Percentiles rank a stretch among this genome's conserved stretches.
Conservation (phyloP, 192 early-diverging fungal species). For the Pilaira anomala region DNA sequence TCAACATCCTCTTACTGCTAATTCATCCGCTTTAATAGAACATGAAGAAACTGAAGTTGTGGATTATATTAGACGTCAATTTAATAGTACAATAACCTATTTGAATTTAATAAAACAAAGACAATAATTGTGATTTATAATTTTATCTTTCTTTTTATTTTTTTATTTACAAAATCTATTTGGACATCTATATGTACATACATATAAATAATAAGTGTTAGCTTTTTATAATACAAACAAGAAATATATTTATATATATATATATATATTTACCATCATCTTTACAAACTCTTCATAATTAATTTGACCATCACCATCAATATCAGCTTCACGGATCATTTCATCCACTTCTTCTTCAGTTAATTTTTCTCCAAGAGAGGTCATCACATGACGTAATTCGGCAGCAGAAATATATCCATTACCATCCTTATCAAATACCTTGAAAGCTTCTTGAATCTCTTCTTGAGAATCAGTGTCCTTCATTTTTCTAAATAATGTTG, state of each 20-base stretch:
- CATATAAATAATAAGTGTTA: background rate
- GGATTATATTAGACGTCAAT: background rate
- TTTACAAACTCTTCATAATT: conserved; percentile 91
- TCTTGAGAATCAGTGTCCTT: conserved; percentile 79
- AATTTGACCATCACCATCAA: conserved; percentile 86
- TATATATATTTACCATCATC: conserved; percentile 54
- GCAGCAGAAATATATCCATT: conserved; percentile 85
- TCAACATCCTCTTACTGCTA: conserved; percentile 55
- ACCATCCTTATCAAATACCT: conserved; percentile 92
- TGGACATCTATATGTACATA: conserved; percentile 18
- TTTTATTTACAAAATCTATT: background rate
- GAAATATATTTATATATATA: background rate
- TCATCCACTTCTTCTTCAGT: conserved; percentile 57
- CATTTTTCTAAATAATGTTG: conserved; percentile 73
- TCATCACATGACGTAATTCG: conserved; percentile 89
- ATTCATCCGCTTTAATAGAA: conserved; percentile 59
- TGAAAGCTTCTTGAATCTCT: conserved; percentile 93
- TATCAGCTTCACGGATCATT: conserved; percentile 74
- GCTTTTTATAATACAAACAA: too few relatives aligned
- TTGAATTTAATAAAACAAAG: background rate
- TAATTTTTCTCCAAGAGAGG: conserved; percentile 61
- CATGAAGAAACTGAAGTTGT: background rate
- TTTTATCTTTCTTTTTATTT: background rate
- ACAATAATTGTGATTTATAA: background rate
- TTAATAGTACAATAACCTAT: background rate